Evolutionary conservation across 768 basidiomycete species (phyloP).

Genomic region (Amanita pallidorosea): DNA sequence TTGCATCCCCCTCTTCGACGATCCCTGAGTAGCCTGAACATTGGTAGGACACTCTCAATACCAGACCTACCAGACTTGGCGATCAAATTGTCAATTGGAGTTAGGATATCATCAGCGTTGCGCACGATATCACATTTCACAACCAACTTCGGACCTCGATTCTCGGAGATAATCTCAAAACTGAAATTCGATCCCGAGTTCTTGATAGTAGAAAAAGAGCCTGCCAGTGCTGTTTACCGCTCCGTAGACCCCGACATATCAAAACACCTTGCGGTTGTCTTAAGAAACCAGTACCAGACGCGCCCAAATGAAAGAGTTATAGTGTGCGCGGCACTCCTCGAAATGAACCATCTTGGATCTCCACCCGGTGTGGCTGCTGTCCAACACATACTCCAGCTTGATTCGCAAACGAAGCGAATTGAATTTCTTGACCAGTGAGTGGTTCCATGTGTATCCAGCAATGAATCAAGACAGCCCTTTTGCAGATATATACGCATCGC

Average conservation of each 20-base stretch:
- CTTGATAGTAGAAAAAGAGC: slow-evolving; percentile 35
- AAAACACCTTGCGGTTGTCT: slow-evolving; percentile 43
- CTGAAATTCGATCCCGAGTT: slow-evolving; percentile 31
- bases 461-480: neutral
- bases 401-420: slow-evolving; percentile 33
- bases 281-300: slow-evolving; percentile 32
- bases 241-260: slow-evolving; percentile 31
- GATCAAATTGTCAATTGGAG: slow-evolving; percentile 42
- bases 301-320: slow-evolving; percentile 30
- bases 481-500: slow-evolving; percentile 40
- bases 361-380: slow-evolving; percentile 34
- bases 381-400: slow-evolving; percentile 32
- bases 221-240: slow-evolving; percentile 35
- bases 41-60: slow-evolving; percentile 33
- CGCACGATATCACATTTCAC: slow-evolving; percentile 53
- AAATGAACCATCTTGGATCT: slow-evolving; percentile 35
- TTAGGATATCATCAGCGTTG: slow-evolving; percentile 46
- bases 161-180: slow-evolving; percentile 40
- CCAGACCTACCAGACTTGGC: slow-evolving; percentile 33
- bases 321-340: slow-evolving; percentile 41
- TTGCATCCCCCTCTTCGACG: slow-evolving; percentile 3
- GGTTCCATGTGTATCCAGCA: neutral
- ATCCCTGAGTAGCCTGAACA: neutral
- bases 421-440: slow-evolving; percentile 36
- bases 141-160: slow-evolving; percentile 45